phyloP scores from a whole-genome alignment of 208 protist species.

The Angomonas deanei region DNA sequence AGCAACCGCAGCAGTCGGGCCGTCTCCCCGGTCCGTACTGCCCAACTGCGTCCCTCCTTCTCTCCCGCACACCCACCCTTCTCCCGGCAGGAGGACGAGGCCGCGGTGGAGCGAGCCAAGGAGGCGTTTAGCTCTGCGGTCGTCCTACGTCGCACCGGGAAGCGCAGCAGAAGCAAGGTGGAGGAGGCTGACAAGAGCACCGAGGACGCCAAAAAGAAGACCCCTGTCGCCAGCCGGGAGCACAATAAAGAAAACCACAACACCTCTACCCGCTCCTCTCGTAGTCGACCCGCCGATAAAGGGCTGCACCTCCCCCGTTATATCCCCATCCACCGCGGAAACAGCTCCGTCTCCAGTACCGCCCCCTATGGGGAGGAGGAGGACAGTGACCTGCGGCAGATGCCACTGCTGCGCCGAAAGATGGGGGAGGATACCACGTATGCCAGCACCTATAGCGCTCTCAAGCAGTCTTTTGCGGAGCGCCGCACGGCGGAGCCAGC shows the following conservation, averaged over 20 bases:
- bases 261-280: slow-evolving; percentile 5
- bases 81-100: slow-evolving; percentile 13
- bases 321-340: background rate
- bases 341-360: background rate
- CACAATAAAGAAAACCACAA: background rate
- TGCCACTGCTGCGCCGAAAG: background rate
- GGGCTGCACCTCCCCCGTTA: background rate
- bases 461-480: background rate
- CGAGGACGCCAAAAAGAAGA: no score
- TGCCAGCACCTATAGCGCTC: background rate
- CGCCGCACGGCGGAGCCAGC: background rate
- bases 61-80: no score
- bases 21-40: no score
- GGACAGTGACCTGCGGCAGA: background rate
- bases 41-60: no score
- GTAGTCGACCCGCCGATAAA: no score
- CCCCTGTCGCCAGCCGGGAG: background rate
- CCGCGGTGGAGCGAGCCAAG: slow-evolving; percentile 25
- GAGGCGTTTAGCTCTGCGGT: slow-evolving; percentile 22
- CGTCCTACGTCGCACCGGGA: slow-evolving; percentile 25
- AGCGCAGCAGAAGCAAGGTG: background rate
- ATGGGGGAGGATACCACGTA: background rate
- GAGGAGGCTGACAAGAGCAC: no score
- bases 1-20: no score
- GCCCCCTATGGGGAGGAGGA: background rate